phyloP scores from a whole-genome alignment of 2,329 filamentous ascomycete species.

The Cladosporium sp. region DNA sequence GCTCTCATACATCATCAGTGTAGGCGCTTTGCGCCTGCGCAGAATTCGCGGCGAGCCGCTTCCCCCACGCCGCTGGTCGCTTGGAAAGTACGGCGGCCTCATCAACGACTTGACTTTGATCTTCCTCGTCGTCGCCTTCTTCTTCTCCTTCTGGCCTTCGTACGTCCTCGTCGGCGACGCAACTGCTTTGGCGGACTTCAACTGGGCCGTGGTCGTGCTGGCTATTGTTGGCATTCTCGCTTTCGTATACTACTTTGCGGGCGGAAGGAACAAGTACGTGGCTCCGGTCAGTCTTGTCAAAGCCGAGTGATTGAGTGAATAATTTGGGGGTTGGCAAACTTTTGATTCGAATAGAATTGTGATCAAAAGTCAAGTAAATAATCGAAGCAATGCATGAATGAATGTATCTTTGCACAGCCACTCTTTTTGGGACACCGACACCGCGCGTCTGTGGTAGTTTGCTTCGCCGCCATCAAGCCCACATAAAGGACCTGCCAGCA shows the following conservation, averaged over 20 bases:
- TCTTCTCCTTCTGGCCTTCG: slow-evolving; percentile 17
- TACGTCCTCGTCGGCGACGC: neutral
- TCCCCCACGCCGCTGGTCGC: slow-evolving; percentile 28
- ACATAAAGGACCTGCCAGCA: too few relatives aligned
- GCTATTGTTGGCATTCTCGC: neutral
- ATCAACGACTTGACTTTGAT: slow-evolving; percentile 15
- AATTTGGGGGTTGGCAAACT: too few relatives aligned
- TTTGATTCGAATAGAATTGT: too few relatives aligned
- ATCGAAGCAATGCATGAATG: too few relatives aligned
- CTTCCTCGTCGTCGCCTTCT: slow-evolving; percentile 13
- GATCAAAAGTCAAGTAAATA: too few relatives aligned
- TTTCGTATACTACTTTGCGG: slow-evolving; percentile 1
- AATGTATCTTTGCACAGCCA: too few relatives aligned
- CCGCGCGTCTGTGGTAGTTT: too few relatives aligned
- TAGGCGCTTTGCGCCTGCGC: slow-evolving; percentile 31
- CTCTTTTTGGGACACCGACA: too few relatives aligned
- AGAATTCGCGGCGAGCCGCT: slow-evolving; percentile 28
- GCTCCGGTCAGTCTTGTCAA: slow-evolving; percentile 4
- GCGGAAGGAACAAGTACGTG: slow-evolving; percentile 4
- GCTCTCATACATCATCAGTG: slow-evolving; percentile 32
- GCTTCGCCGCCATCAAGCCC: too few relatives aligned
- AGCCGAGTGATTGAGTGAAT: neutral
- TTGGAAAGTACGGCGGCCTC: slow-evolving; percentile 29
- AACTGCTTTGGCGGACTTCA: slow-evolving; percentile 2
- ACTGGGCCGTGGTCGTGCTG: slow-evolving; percentile 7